A percentile compares a stretch with the other conserved stretches of the same genome.
Conservation (phyloP, 2,329 filamentous ascomycete genomes). For the Sclerotinia glacialis region DNA sequence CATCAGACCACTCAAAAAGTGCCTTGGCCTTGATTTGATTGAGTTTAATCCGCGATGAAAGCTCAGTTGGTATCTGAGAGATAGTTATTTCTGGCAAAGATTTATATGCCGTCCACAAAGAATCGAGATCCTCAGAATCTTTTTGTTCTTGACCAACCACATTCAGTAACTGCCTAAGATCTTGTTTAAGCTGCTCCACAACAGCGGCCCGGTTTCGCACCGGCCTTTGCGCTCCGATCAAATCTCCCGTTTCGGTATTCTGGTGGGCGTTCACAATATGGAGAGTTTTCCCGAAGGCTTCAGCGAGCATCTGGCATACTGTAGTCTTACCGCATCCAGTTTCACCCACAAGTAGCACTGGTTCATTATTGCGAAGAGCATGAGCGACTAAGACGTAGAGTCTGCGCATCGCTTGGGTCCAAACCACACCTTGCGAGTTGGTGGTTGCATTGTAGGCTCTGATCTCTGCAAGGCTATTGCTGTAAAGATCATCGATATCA, state of each 20-base stretch:
- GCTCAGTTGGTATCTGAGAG: slow-evolving; percentile 30
- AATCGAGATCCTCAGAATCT: slow-evolving; percentile 58
- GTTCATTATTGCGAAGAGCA: slow-evolving; percentile 86
- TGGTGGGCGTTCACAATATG: slow-evolving; percentile 96
- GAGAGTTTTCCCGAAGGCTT: slow-evolving; percentile 71
- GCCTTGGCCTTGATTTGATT: slow-evolving; percentile 68
- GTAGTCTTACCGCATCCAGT: slow-evolving; percentile 98
- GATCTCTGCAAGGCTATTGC: slow-evolving; percentile 55
- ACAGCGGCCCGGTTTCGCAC: slow-evolving; percentile 80
- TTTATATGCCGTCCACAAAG: slow-evolving; percentile 46
- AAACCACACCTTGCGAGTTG: slow-evolving; percentile 70
- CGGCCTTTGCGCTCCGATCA: slow-evolving; percentile 92
- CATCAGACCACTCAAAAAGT: slow-evolving; percentile 95
- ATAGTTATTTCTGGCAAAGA: slow-evolving; percentile 49
- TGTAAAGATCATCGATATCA: slow-evolving; percentile 71
- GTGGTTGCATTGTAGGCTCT: slow-evolving; percentile 46
- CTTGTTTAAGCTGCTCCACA: slow-evolving; percentile 60
- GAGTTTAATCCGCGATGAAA: slow-evolving; percentile 43
- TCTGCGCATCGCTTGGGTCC: slow-evolving; percentile 92
- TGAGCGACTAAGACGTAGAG: slow-evolving; percentile 86
- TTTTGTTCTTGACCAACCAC: slow-evolving; percentile 48
- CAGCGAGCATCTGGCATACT: slow-evolving; percentile 86
- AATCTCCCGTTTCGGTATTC: slow-evolving; percentile 94
- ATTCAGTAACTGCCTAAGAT: slow-evolving; percentile 52
- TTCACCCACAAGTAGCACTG: slow-evolving; percentile 90